Conservation (phyloP, 257 asterid species). For the Mentha longifolia region DNA sequence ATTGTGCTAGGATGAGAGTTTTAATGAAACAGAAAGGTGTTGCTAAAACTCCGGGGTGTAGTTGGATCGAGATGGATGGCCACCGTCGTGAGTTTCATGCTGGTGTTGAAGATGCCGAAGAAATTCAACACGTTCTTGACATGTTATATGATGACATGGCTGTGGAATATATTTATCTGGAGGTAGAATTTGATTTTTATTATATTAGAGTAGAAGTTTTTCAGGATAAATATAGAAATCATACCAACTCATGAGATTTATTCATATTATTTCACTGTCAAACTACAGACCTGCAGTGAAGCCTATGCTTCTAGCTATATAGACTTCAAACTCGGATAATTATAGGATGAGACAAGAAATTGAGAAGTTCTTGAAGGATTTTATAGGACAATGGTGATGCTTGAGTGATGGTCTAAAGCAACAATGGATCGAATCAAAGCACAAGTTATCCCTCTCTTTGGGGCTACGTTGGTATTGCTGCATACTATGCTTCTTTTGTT, state of each 20-base stretch:
- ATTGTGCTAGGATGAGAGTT: slow-evolving; percentile 74
- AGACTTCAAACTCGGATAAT: neutral
- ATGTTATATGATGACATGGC: no score
- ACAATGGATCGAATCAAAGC: neutral
- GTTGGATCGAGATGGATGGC: slow-evolving; percentile 84
- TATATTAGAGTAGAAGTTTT: no score
- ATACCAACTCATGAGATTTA: slow-evolving; percentile 2
- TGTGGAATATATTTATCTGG: no score
- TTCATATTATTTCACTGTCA: neutral
- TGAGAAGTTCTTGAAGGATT: slow-evolving; percentile 5
- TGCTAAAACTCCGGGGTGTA: slow-evolving; percentile 85
- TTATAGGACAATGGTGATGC: slow-evolving; percentile 5
- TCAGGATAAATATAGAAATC: neutral
- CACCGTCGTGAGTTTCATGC: slow-evolving; percentile 81
- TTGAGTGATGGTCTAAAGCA: neutral
- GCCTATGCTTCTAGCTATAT: neutral
- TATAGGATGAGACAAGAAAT: neutral
- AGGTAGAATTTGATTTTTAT: no score
- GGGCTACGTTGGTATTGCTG: slow-evolving; percentile 17
- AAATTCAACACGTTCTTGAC: no score
- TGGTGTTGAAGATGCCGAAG: no score
- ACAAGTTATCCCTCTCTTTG: neutral
- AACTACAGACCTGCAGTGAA: neutral
- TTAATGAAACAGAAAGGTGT: slow-evolving; percentile 81
- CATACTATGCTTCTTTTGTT: neutral